Conservation (phyloP, 2,329 filamentous ascomycete species). For the Claviceps sp. region DNA sequence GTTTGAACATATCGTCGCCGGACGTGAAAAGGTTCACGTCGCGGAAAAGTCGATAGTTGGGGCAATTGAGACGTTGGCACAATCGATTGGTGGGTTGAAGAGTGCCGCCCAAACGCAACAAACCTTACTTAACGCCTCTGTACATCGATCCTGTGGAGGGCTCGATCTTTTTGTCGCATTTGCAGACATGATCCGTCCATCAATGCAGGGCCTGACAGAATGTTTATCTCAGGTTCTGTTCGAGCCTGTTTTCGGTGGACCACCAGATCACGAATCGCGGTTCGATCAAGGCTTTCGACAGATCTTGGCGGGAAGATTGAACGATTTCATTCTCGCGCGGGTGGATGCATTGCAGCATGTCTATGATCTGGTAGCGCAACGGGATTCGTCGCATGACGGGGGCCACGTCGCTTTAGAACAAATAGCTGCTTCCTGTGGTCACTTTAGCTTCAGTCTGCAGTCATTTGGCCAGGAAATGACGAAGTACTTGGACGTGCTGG, state of each 20-base stretch:
- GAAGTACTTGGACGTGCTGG: slow-evolving; percentile 62
- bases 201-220: slow-evolving; percentile 79
- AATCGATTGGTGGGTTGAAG: slow-evolving; percentile 73
- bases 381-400: slow-evolving; percentile 46
- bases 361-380: slow-evolving; percentile 60
- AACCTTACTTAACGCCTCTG: slow-evolving; percentile 44
- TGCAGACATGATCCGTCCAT: slow-evolving; percentile 70
- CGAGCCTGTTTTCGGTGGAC: slow-evolving; percentile 56
- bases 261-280: slow-evolving; percentile 33
- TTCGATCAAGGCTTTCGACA: slow-evolving; percentile 58
- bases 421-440: slow-evolving; percentile 80
- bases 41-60: slow-evolving; percentile 64
- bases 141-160: slow-evolving; percentile 26
- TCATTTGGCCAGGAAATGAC: slow-evolving; percentile 80
- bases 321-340: slow-evolving; percentile 58
- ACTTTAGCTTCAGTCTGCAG: slow-evolving; percentile 79
- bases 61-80: slow-evolving; percentile 67
- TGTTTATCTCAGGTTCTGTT: slow-evolving; percentile 72
- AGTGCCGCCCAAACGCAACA: slow-evolving; percentile 82
- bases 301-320: slow-evolving; percentile 61
- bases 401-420: slow-evolving; percentile 82
- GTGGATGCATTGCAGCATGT: slow-evolving; percentile 59
- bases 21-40: slow-evolving; percentile 61
- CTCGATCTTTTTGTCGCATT: slow-evolving; percentile 72
- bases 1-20: slow-evolving; percentile 68